Evolutionary conservation across 345 rosid genomes (phyloP).

Genomic region (Pseudoturritis turrita): DNA sequence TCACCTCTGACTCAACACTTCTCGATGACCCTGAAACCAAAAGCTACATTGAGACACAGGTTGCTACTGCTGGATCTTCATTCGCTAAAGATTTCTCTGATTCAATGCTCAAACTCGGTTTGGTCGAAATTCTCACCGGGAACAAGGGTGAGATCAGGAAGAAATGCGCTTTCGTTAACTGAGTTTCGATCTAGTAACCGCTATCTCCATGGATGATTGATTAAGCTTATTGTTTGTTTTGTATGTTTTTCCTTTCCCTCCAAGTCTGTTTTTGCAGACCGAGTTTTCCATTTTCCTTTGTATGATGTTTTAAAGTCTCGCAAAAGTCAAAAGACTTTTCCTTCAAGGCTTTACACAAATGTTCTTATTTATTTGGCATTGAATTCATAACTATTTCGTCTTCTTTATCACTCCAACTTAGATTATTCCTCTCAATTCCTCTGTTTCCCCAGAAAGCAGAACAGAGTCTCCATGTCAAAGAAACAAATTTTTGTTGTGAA

Average conservation of each 20-base stretch:
- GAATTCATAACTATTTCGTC: too few relatives aligned
- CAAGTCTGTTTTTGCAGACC: conserved; percentile 7
- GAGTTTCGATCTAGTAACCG: not conserved
- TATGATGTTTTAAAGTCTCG: conserved; percentile 3
- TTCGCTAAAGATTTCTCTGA: conserved; percentile 46
- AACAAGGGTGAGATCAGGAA: conserved; percentile 51
- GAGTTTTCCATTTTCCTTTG: not conserved
- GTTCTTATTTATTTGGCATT: too few relatives aligned
- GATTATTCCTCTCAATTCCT: too few relatives aligned
- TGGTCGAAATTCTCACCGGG: conserved; percentile 41
- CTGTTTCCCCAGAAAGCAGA: too few relatives aligned
- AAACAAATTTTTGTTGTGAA: too few relatives aligned
- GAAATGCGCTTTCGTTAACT: conserved; percentile 35
- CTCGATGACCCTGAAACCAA: conserved; percentile 40
- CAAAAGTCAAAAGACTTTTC: too few relatives aligned
- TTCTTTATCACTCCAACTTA: too few relatives aligned
- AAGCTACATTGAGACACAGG: conserved; percentile 33
- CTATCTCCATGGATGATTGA: not conserved
- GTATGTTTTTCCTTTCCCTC: not conserved
- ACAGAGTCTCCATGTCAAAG: too few relatives aligned
- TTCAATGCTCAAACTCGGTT: conserved; percentile 63
- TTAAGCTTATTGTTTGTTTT: not conserved
- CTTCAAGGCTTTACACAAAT: too few relatives aligned
- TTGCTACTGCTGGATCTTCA: conserved; percentile 20
- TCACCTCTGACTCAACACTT: conserved; percentile 61